A percentile compares a stretch with the other conserved stretches of the same genome.
Evolutionary conservation across 306 rosid species (phyloP).

Genomic region (Luffa aegyptiaca): DNA sequence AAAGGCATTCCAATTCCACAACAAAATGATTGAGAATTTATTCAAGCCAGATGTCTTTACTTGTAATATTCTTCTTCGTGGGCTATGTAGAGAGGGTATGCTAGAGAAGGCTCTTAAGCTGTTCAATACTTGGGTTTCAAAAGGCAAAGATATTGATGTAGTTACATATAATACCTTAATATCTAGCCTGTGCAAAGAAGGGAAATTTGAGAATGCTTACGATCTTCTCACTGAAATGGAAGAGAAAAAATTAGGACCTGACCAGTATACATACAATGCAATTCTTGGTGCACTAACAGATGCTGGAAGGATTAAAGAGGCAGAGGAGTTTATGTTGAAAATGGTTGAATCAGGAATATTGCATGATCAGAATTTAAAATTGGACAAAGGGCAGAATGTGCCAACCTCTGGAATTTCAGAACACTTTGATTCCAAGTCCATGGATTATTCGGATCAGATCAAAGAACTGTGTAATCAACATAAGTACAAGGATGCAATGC

Average conservation of each 20-base stretch:
- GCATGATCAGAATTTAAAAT: constrained; percentile 11
- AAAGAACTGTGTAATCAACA: constrained; percentile 47
- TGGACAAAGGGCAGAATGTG: constrained; percentile 19
- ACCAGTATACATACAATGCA: constrained; percentile 49
- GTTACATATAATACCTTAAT: constrained; percentile 81
- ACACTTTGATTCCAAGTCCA: constrained; percentile 31
- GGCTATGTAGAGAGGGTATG: constrained; percentile 62
- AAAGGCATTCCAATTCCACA: constrained; percentile 76
- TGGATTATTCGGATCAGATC: constrained; percentile 47
- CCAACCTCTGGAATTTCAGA: constrained; percentile 19
- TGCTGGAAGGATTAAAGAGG: constrained; percentile 55
- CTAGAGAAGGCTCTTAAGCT: constrained; percentile 69
- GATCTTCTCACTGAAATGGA: constrained; percentile 60
- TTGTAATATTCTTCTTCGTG: constrained; percentile 69
- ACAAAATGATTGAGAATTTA: constrained; percentile 53
- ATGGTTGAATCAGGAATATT: constrained; percentile 33
- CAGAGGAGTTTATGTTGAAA: constrained; percentile 42
- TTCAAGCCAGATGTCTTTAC: constrained; percentile 67
- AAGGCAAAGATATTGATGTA: constrained; percentile 46
- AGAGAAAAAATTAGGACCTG: constrained; percentile 47
- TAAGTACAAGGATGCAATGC: constrained; percentile 76
- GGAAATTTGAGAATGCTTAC: constrained; percentile 52
- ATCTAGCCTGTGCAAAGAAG: constrained; percentile 62
- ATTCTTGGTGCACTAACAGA: constrained; percentile 39
- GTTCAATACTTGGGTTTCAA: constrained; percentile 52